Evolutionary conservation across 1,284 basidiomycete species (phyloP).

Genomic region (Puccinia novopanici): DNA sequence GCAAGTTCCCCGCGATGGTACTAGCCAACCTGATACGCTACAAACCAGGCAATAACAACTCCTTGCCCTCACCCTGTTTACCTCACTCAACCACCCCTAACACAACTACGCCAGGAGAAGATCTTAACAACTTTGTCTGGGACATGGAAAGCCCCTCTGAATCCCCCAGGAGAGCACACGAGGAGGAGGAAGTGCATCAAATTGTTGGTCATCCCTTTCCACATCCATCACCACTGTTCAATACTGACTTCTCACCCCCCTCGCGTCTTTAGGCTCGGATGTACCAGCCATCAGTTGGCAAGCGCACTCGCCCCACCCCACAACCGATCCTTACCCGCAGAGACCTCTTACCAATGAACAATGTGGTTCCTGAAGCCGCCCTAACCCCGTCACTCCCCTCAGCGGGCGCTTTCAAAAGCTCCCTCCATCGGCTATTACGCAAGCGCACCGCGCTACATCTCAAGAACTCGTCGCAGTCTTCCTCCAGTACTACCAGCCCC

Average conservation of each 20-base stretch:
- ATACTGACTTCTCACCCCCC: no score
- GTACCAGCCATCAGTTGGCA: neutral
- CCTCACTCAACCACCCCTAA: neutral
- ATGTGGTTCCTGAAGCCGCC: neutral
- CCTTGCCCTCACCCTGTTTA: neutral
- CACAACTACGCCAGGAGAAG: constrained; percentile 1
- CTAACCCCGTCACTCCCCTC: constrained; percentile 11
- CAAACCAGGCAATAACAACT: neutral
- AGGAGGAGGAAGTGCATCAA: constrained; percentile 14
- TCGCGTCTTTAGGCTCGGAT: constrained; percentile 17
- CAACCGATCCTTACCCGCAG: neutral
- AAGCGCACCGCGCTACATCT: constrained; percentile 5
- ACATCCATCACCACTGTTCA: neutral
- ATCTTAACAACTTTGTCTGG: constrained; percentile 23
- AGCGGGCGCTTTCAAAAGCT: constrained; percentile 1
- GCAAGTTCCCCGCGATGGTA: neutral
- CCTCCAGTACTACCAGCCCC: constrained; percentile 9
- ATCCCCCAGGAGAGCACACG: neutral
- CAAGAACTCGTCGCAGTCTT: constrained; percentile 30
- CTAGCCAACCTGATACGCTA: neutral
- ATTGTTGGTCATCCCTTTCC: constrained; percentile 3
- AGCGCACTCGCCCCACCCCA: constrained; percentile 4
- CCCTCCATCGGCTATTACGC: neutral
- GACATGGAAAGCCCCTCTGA: neutral
- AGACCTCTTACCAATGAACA: neutral